Evolutionary conservation across 345 rosid genomes (phyloP).

Genomic region (Dimocarpus longan): DNA sequence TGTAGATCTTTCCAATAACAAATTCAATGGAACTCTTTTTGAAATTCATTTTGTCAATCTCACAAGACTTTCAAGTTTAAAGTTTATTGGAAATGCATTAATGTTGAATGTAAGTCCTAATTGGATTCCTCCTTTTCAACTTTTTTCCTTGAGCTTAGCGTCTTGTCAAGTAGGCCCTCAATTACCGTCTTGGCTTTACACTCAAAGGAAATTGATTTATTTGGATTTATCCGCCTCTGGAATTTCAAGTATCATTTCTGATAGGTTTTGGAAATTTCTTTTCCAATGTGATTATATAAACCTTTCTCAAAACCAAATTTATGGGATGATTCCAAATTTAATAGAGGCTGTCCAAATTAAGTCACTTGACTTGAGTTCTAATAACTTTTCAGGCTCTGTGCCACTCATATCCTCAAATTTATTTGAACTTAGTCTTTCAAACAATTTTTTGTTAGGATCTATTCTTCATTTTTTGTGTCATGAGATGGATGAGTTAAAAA

Average conservation of each 20-base stretch:
- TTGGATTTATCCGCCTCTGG: conserved; percentile 32
- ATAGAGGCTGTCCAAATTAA: background rate
- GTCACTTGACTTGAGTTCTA: conserved; percentile 27
- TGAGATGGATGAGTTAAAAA: too few relatives aligned
- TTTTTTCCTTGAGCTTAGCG: background rate
- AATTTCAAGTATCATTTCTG: conserved; percentile 26
- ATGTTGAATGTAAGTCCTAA: conserved; percentile 15
- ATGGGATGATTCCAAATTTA: conserved; percentile 27
- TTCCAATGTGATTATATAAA: background rate
- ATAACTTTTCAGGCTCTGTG: conserved; percentile 20
- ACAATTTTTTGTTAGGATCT: too few relatives aligned
- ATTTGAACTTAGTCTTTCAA: too few relatives aligned
- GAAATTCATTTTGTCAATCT: conserved; percentile 33
- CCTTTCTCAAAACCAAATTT: conserved; percentile 33
- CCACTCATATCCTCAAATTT: conserved; percentile 6
- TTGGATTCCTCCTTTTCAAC: conserved; percentile 37
- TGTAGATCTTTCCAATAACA: background rate
- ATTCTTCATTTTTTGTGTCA: too few relatives aligned
- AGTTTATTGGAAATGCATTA: conserved; percentile 25
- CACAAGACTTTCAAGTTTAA: conserved; percentile 3
- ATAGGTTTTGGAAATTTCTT: conserved; percentile 34
- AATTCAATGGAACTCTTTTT: background rate
- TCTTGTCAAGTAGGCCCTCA: conserved; percentile 32
- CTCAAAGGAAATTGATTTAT: background rate
- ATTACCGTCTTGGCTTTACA: conserved; percentile 36